Evolutionary conservation across 1,139 yeast species (phyloP).

Genomic region (Sugiyamaella grinbergsii): DNA sequence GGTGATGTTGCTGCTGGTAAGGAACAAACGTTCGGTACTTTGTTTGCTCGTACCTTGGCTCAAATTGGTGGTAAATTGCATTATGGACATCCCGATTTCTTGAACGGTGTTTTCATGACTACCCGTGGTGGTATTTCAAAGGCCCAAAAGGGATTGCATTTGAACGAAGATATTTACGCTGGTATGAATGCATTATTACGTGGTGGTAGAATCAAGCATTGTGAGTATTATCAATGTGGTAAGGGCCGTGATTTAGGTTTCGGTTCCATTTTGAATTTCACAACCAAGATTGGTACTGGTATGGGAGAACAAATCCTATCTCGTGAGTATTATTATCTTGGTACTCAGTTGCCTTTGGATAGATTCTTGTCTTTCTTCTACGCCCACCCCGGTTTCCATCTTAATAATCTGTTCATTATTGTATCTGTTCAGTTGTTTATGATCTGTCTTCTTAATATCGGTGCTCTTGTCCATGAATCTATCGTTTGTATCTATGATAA

Average conservation of each 20-base stretch:
- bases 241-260: slow-evolving; percentile 99
- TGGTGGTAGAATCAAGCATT: slow-evolving; percentile 99
- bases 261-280: slow-evolving; percentile 96
- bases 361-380: slow-evolving; percentile 96
- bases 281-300: slow-evolving; percentile 99
- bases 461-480: slow-evolving; percentile 87
- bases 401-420: slow-evolving; percentile 94
- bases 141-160: slow-evolving; percentile 97
- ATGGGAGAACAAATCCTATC: slow-evolving; percentile 99
- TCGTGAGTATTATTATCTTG: slow-evolving; percentile 95
- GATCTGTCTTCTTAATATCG: slow-evolving; percentile 89
- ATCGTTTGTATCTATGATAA: slow-evolving; percentile 81
- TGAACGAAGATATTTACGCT: slow-evolving; percentile 98
- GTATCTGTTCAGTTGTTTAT: slow-evolving; percentile 90
- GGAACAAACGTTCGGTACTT: slow-evolving; percentile 98
- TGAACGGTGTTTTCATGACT: slow-evolving; percentile 90
- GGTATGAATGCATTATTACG: slow-evolving; percentile 98
- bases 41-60: slow-evolving; percentile 95
- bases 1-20: slow-evolving; percentile 99
- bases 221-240: slow-evolving; percentile 99
- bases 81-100: slow-evolving; percentile 99
- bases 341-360: slow-evolving; percentile 95
- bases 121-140: slow-evolving; percentile 99
- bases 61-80: slow-evolving; percentile 99
- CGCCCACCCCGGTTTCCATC: slow-evolving; percentile 99